Evolutionary conservation across 2,329 filamentous ascomycete genomes (phyloP), one percentile per base, ranked within the genome.

Genomic region (Penicillium sp.): DNA sequence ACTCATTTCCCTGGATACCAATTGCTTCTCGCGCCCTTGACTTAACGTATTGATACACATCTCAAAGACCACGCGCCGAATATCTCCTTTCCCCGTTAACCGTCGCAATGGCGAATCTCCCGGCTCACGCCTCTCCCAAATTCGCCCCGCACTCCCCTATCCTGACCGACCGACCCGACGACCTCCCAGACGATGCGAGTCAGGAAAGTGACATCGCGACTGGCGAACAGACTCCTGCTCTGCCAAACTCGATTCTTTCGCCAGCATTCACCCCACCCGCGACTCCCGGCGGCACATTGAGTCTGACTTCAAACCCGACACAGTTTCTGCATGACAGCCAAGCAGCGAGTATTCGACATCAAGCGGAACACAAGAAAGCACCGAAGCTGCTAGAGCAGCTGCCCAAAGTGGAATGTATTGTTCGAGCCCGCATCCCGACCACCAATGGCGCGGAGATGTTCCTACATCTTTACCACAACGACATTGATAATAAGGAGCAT

Each of bases 371-470:
- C 40, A 79, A 81, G 55, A 88, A 88, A 73, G 82, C 85, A 35
- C 92, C 92, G 0, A 88, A 86, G 61, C 82, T 97, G 25, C 85
- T 97, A 6, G 83, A 89, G 66, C 85, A 83, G 14, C 82, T 98
- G 1, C 95, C 94, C 7, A 80, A 90, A 26, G 94, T 99, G n/a
- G 88, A 92, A 75, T 99, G 95, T 80, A 88, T 96, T 66, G 95
- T 98, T 52, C 90, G 95, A 67, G 95, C 95, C 19, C 89, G 95
- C 57, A 99, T 99, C 70, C 95, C 95, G 0, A 98, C 94, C 0
- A 94, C 92, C 2, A 87, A 85, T 0, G 94, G 94, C 3, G 91
- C 93, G 11, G 93, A 99, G 77, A 98, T 99, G 93, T 99, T 96
- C 78, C 79, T 99, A 55, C 94, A 99, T 73, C 82, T 98, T 0